phyloP scores from a whole-genome alignment of 2,329 filamentous ascomycete species.

The Chalaropsis thielavioides region DNA sequence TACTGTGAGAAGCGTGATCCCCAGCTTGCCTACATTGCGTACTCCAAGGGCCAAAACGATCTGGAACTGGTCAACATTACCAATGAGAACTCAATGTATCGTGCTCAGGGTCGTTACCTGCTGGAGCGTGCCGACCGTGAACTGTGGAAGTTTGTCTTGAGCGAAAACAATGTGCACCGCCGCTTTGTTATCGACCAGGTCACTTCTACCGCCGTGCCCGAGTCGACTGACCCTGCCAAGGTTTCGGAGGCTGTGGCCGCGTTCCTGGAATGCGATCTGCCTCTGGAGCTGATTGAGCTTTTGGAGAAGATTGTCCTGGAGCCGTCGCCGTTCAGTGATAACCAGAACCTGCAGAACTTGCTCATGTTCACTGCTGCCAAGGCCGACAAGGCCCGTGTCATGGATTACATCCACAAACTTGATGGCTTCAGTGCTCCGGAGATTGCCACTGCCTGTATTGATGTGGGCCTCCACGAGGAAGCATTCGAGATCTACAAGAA shows the following conservation, averaged over 20 bases:
- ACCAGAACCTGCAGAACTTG: constrained; percentile 88
- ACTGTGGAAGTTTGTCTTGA: constrained; percentile 89
- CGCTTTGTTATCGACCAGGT: constrained; percentile 92
- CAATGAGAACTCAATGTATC: constrained; percentile 99
- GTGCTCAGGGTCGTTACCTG: constrained; percentile 89
- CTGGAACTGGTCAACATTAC: constrained; percentile 94
- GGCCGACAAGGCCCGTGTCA: constrained; percentile 85
- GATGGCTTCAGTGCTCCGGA: constrained; percentile 83
- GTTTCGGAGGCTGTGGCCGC: constrained; percentile 88
- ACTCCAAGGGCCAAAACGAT: constrained; percentile 93
- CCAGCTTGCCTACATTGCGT: constrained; percentile 87
- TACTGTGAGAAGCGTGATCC: constrained; percentile 99
- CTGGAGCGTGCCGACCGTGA: constrained; percentile 79
- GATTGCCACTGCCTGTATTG: constrained; percentile 83
- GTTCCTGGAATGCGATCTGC: constrained; percentile 81
- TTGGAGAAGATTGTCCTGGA: constrained; percentile 99
- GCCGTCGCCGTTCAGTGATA: constrained; percentile 97
- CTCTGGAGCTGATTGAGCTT: constrained; percentile 87
- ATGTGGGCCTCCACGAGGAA: constrained; percentile 89
- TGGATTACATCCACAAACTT: constrained; percentile 90
- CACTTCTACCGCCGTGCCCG: constrained; percentile 84
- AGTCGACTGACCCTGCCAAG: constrained; percentile 83
- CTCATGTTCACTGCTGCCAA: constrained; percentile 94
- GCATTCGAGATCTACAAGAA: constrained; percentile 99
- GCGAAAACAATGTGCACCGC: constrained; percentile 88